Base-by-base conservation (phyloP, 176 grass and related monocot species). In the Alopecurus myosuroides region DNA sequence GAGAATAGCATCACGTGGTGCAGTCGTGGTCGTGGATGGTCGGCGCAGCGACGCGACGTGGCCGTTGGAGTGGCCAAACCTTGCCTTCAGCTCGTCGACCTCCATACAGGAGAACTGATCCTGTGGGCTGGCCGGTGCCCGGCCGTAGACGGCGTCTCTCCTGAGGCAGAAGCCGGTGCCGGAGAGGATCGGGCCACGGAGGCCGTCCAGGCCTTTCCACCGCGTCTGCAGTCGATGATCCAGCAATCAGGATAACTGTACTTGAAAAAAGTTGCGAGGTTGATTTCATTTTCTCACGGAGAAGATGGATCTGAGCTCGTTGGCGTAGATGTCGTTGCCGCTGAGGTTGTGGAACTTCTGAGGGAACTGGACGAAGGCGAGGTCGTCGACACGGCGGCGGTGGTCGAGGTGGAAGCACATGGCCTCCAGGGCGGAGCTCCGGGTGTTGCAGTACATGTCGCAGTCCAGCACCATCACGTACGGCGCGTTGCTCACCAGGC, bases 331-430 rank as follows among this genome's bases (percentile, higher is more conserved):
- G 74, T 93, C 89, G 63, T 77, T 86, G 67, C 17, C 9, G 91
- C 84, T 91, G 33, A 93, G 83, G 50, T 89, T 91, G 75, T 88
- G 75, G 84, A 91, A 93, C 15, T 72, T 76, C 83, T 97, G 94
- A 20, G 94, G 94, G 78, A 91, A 97, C 71, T 97, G 94, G 45
- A 97, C 87, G 84, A 91, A 97, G 50, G 82, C 91, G 31, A 97
- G 64, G 4, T 76, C 14, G 15, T 55, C 4, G 34, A 3, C 78
- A 79, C 4, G 33, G 5, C 78, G 84, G 44, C 79, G 70, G n/a
- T n/a, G n/a, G n/a, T n/a, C n/a, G n/a, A n/a, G n/a, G n/a, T n/a
- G n/a, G n/a, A n/a, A n/a, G n/a, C n/a, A n/a, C n/a, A n/a, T n/a
- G n/a, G n/a, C n/a, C n/a, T n/a, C n/a, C n/a, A n/a, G n/a, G n/a